phyloP scores from a whole-genome alignment of 352 stramenopile species.

The Vaucheria bursata region DNA sequence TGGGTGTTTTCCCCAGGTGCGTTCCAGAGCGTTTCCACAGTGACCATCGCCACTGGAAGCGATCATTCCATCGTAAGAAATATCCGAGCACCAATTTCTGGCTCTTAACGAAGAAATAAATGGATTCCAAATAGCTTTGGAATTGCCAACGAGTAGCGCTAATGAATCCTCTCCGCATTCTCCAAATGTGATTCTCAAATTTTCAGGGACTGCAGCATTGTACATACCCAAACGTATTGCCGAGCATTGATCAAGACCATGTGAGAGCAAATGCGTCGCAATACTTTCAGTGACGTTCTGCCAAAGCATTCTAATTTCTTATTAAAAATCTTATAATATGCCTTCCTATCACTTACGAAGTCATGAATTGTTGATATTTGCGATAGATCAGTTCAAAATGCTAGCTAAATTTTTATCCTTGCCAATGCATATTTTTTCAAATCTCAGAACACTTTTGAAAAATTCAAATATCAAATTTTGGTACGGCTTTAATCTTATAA shows the following conservation, averaged over 20 bases:
- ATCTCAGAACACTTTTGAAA: too few relatives aligned
- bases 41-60: background rate
- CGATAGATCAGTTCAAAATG: too few relatives aligned
- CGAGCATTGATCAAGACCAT: background rate
- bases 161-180: background rate
- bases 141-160: slow-evolving; percentile 4
- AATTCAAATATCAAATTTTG: too few relatives aligned
- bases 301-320: too few relatives aligned
- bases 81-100: background rate
- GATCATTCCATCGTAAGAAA: background rate
- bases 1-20: background rate
- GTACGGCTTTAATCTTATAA: too few relatives aligned
- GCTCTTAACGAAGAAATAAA: background rate
- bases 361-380: too few relatives aligned
- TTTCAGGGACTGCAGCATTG: background rate
- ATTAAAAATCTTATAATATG: too few relatives aligned
- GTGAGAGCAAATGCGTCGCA: background rate
- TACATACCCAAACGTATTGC: background rate
- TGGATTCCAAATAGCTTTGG: background rate
- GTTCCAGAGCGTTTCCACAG: background rate
- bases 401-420: too few relatives aligned
- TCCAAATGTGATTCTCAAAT: background rate
- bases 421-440: too few relatives aligned
- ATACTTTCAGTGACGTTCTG: background rate
- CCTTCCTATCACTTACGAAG: too few relatives aligned